Base-by-base conservation (phyloP, 2,329 filamentous ascomycete genomes). In the Tolypocladium nubicola region DNA sequence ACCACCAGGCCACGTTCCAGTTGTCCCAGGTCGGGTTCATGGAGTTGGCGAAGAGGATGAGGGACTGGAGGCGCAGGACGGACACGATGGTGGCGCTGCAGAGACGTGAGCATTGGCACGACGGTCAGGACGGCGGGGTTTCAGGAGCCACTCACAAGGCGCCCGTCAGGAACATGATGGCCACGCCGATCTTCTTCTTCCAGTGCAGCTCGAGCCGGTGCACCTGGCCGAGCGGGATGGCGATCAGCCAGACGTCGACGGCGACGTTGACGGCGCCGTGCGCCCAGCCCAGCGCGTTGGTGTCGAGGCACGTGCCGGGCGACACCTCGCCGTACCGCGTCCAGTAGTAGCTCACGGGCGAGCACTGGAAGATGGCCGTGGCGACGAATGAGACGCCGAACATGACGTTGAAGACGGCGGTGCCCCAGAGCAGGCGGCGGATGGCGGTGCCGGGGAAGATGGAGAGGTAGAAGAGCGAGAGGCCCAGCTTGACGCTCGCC, bases 91-190 rank as follows among this genome's bases (percentile, higher is more conserved):
- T 47, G 5, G 26, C 45, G 26, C 45, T 47, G 41, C 23, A 11
- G 41, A 45, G 41, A 39, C 16, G 41, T 45, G 11, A 38, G 41
- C 30, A 30, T 6, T 1, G 26, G 26, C 26, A 30, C 6, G 26
- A 30, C 26, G 26, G 26, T 6, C 26, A 30, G 26, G 4, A 30
- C 1, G 26, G 26, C 26, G 6, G 26, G 26, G 1, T 6, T 30
- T 6, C 26, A 11, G n/a, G n/a, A n/a, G 14, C 1, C 33, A 53
- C 53, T 55, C 30, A 58, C 57, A 58, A 56, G 11, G 30, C 19
- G 2, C 57, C 57, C 33, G 41, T 50, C 33, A 58, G 9, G 13
- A 58, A 58, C 57, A 58, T 58, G 50, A 58, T 21, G 41, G 26
- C 14, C 5, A 55, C 57, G 19, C 41, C 41, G 1, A 54, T 8